phyloP scores from a whole-genome alignment of 2,329 filamentous ascomycete species.

The Grosmannia serpens region DNA sequence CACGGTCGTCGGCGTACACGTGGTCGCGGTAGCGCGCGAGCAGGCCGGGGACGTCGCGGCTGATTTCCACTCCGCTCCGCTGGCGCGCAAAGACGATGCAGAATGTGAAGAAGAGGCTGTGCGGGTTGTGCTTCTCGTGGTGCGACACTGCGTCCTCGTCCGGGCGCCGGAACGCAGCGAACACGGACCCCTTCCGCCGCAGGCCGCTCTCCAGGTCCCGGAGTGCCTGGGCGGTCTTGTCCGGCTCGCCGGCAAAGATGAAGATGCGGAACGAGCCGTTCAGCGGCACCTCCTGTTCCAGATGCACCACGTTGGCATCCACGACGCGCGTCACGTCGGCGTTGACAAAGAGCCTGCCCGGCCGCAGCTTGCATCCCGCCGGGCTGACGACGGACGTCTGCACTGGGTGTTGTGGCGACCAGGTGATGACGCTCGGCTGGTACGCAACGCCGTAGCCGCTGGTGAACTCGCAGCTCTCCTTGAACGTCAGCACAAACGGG shows the following conservation, averaged over 20 bases:
- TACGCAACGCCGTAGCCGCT: constrained; percentile 87
- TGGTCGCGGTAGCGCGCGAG: constrained; percentile 70
- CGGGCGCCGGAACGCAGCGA: constrained; percentile 48
- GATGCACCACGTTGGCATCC: constrained; percentile 79
- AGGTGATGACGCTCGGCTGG: constrained; percentile 72
- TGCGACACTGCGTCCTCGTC: constrained; percentile 55
- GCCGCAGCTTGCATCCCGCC: constrained; percentile 50
- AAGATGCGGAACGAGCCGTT: constrained; percentile 85
- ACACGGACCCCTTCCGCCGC: constrained; percentile 58
- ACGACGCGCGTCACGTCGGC: constrained; percentile 75
- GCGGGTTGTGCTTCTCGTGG: constrained; percentile 76
- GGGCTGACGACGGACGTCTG: constrained; percentile 60
- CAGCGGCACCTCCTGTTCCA: constrained; percentile 80
- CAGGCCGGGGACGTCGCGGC: constrained; percentile 54
- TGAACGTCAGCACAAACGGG: constrained; percentile 81
- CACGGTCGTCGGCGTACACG: constrained; percentile 74
- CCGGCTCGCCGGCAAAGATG: constrained; percentile 65
- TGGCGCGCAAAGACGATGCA: constrained; percentile 62
- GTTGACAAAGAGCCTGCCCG: constrained; percentile 66
- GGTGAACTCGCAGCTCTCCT: constrained; percentile 83
- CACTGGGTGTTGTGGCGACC: constrained; percentile 61
- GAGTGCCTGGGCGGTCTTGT: constrained; percentile 50
- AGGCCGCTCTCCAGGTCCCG: constrained; percentile 58
- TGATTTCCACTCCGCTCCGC: constrained; percentile 61
- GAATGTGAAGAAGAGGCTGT: constrained; percentile 71